phyloP scores from a whole-genome alignment of 2,329 filamentous ascomycete genomes.

The Fusarium vanettenii region DNA sequence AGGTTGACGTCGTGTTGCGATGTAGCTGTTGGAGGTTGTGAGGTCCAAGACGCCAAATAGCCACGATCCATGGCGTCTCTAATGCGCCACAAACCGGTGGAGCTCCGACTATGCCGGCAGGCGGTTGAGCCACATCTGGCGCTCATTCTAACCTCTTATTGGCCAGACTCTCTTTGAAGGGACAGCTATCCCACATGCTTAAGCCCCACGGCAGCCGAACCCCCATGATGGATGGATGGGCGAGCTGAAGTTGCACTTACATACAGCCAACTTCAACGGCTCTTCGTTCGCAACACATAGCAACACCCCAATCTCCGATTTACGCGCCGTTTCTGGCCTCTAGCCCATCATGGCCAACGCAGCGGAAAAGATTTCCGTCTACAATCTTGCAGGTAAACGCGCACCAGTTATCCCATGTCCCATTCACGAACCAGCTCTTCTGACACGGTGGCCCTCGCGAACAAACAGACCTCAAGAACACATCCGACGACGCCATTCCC shows the following conservation, averaged over 20 bases:
- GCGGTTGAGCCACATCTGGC: constrained; percentile 21
- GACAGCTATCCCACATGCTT: constrained; percentile 39
- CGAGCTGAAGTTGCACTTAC: constrained; percentile 1
- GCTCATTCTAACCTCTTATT: not conserved
- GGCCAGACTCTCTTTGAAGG: constrained; percentile 24
- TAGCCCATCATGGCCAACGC: constrained; percentile 48
- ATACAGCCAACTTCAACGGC: constrained; percentile 32
- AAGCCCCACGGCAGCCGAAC: constrained; percentile 29
- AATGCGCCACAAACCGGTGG: constrained; percentile 30
- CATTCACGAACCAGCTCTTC: constrained; percentile 16
- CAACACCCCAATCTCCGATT: not conserved
- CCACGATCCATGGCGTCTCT: constrained; percentile 28
- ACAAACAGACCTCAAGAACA: constrained; percentile 88
- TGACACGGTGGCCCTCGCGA: constrained; percentile 43
- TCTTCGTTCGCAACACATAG: constrained; percentile 13
- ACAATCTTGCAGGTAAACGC: constrained; percentile 71
- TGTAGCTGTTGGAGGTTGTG: constrained; percentile 25
- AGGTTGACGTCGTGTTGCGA: constrained; percentile 27
- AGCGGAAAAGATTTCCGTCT: constrained; percentile 70
- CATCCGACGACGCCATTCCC: constrained; percentile 91
- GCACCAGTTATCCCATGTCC: not conserved
- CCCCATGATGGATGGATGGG: constrained; percentile 15
- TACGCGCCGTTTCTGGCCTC: not conserved
- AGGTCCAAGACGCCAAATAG: constrained; percentile 34
- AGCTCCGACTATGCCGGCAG: constrained; percentile 4